Conservation (phyloP, 73 alveolate genomes). For the Blepharisma japonicum region DNA sequence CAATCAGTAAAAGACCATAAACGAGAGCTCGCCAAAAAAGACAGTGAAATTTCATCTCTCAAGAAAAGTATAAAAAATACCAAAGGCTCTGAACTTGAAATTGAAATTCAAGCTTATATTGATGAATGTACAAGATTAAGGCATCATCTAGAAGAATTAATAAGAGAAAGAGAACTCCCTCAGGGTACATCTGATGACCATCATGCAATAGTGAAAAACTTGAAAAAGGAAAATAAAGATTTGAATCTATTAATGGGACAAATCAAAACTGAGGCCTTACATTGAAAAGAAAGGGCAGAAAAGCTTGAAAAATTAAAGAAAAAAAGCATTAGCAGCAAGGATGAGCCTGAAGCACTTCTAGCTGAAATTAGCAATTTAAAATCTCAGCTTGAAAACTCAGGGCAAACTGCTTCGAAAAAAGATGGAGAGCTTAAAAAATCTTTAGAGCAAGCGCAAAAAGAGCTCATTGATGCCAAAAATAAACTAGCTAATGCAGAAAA, state of each 20-base stretch:
- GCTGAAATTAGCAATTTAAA: not conserved
- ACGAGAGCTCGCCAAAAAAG: slow-evolving; percentile 32
- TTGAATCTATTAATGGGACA: not conserved
- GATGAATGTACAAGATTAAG: slow-evolving; percentile 46
- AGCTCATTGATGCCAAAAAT: too few relatives aligned
- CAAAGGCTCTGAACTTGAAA: slow-evolving; percentile 36
- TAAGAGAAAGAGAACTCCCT: slow-evolving; percentile 29
- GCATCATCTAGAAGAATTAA: slow-evolving; percentile 33
- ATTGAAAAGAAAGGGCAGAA: slow-evolving; percentile 23
- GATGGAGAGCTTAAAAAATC: too few relatives aligned
- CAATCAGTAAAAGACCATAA: slow-evolving; percentile 36
- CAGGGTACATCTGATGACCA: slow-evolving; percentile 1
- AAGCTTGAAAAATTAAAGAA: slow-evolving; percentile 15
- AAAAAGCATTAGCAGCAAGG: not conserved
- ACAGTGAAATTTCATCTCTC: slow-evolving; percentile 39
- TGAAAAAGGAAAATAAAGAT: slow-evolving; percentile 28
- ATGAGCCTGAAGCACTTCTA: not conserved
- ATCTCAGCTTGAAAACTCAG: not conserved
- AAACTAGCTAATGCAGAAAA: too few relatives aligned
- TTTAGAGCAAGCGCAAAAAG: too few relatives aligned
- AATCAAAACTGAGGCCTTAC: not conserved
- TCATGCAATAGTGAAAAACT: not conserved
- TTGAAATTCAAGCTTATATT: slow-evolving; percentile 38
- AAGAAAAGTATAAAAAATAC: slow-evolving; percentile 34
- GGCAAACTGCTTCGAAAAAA: too few relatives aligned